Conservation (phyloP, 73 alveolate species). For the Paramecium octaurelia region DNA sequence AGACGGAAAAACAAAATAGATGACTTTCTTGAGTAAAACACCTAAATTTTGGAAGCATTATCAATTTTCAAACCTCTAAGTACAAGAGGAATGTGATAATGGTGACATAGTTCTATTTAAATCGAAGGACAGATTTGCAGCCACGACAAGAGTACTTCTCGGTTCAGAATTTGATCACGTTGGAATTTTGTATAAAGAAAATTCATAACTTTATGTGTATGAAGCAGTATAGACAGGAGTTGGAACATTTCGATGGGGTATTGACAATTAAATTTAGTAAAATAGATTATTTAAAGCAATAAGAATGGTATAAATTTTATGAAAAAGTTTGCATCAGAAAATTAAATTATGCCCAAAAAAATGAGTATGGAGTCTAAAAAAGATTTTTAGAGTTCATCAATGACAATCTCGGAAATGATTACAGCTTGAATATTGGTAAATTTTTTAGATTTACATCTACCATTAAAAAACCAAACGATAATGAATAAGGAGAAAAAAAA, state of each 20-base stretch:
- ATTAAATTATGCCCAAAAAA: constrained; percentile 48
- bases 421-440: constrained; percentile 64
- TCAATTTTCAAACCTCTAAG: background rate
- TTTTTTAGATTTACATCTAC: constrained; percentile 50
- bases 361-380: constrained; percentile 55
- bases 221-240: constrained; percentile 70
- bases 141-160: constrained; percentile 9
- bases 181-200: constrained; percentile 60
- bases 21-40: background rate
- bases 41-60: constrained; percentile 11
- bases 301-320: constrained; percentile 56
- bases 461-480: constrained; percentile 40
- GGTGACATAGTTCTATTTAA: constrained; percentile 69
- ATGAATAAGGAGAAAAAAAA: constrained; percentile 51
- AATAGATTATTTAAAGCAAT: background rate
- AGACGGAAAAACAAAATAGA: background rate
- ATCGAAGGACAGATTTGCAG: constrained; percentile 36
- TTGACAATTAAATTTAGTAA: background rate
- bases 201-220: constrained; percentile 51
- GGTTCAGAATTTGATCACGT: constrained; percentile 69
- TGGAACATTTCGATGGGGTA: constrained; percentile 59
- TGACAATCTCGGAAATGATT: constrained; percentile 67
- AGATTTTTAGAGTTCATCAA: constrained; percentile 65
- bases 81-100: background rate
- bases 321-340: constrained; percentile 63